phyloP scores from a whole-genome alignment of 2,329 filamentous ascomycete species.

The Alternaria arborescens region DNA sequence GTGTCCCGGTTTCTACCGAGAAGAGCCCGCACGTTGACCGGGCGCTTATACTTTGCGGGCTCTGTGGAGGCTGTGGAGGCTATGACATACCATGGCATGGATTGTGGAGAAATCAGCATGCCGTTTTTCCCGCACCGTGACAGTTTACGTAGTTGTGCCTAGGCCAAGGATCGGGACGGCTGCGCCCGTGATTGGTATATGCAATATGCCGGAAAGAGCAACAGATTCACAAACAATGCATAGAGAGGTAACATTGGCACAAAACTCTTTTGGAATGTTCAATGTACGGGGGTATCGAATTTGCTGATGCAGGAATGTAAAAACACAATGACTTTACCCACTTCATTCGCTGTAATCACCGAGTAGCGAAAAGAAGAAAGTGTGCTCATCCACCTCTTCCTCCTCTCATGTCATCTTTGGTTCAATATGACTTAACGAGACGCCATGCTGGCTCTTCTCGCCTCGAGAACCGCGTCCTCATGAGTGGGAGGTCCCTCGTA shows the following conservation, averaged over 20 bases:
- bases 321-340: neutral
- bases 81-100: neutral
- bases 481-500: conserved; percentile 67
- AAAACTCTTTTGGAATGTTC: neutral
- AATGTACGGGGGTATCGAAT: conserved; percentile 13
- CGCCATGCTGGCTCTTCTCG: conserved; percentile 42
- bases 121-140: neutral
- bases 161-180: neutral
- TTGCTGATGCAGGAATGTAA: conserved; percentile 1
- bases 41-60: neutral
- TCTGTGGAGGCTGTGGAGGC: neutral
- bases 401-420: neutral
- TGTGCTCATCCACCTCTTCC: neutral
- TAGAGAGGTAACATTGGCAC: neutral
- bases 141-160: neutral
- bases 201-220: neutral
- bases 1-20: neutral
- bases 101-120: neutral
- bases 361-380: neutral
- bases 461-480: conserved; percentile 44
- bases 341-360: neutral
- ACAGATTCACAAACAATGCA: neutral
- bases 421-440: conserved; percentile 19
- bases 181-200: neutral
- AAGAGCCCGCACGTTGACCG: neutral